A percentile compares a stretch with the other conserved stretches of the same genome.
Conservation (phyloP, 2,329 filamentous ascomycete genomes). For the Fusarium duplospermum region DNA sequence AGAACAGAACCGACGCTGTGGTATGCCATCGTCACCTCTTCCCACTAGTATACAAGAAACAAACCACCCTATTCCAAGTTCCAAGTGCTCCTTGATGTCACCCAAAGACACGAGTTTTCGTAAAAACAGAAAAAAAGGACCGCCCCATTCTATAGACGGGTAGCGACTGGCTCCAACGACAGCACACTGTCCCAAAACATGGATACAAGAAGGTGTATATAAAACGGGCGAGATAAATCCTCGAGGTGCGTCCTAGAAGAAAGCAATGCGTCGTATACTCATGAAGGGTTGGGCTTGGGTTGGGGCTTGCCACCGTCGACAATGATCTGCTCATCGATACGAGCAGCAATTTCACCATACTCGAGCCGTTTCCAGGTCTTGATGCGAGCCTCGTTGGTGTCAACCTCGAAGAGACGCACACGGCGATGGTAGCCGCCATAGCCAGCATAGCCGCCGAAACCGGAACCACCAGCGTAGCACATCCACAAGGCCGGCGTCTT, state of each 20-base stretch:
- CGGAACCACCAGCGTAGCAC: conserved; percentile 94
- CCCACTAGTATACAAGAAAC: conserved; percentile 28
- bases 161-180: neutral
- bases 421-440: conserved; percentile 88
- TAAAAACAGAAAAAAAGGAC: conserved; percentile 14
- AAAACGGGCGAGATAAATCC: neutral
- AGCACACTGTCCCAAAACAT: conserved; percentile 16
- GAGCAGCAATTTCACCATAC: conserved; percentile 64
- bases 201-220: conserved; percentile 27
- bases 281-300: conserved; percentile 19
- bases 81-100: conserved; percentile 15
- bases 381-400: conserved; percentile 90
- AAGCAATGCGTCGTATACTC: conserved; percentile 24
- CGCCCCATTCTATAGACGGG: conserved; percentile 25
- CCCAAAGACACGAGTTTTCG: conserved; percentile 18
- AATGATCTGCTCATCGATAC: conserved; percentile 73
- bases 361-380: conserved; percentile 94
- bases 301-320: conserved; percentile 68
- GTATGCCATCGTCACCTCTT: conserved; percentile 22
- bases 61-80: neutral
- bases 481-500: conserved; percentile 87
- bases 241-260: neutral
- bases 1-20: conserved; percentile 22
- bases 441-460: conserved; percentile 95
- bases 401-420: conserved; percentile 90